A percentile compares a stretch with the other conserved stretches of the same genome.
phyloP scores from a whole-genome alignment of 306 rosid species.

The Pterocarpus santalinus region DNA sequence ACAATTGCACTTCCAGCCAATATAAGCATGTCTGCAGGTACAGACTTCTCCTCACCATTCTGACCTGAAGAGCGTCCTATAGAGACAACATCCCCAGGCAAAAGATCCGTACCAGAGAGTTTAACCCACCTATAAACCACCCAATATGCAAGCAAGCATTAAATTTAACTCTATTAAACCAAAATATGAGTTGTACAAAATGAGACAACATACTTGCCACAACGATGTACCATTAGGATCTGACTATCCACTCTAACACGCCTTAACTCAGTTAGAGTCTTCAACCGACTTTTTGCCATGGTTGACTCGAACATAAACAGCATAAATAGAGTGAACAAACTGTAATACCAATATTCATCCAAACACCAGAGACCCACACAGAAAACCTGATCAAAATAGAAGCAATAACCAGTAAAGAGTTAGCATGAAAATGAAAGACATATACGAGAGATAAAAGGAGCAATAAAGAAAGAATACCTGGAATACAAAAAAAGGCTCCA shows the following conservation, averaged over 20 bases:
- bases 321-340: conserved; percentile 96
- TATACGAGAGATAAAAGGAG: conserved; percentile 27
- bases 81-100: conserved; percentile 99
- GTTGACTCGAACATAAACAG: conserved; percentile 97
- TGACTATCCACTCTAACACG: conserved; percentile 97
- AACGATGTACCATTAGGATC: conserved; percentile 89
- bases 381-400: conserved; percentile 71
- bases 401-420: conserved; percentile 39
- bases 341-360: conserved; percentile 99
- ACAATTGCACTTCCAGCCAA: conserved; percentile 97
- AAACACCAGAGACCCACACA: conserved; percentile 99
- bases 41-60: conserved; percentile 94
- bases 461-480: conserved; percentile 65
- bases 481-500: conserved; percentile 98
- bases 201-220: conserved; percentile 88
- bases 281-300: conserved; percentile 97
- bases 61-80: conserved; percentile 87
- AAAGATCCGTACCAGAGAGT: conserved; percentile 88
- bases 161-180: conserved; percentile 35
- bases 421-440: conserved; percentile 29
- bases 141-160: conserved; percentile 36
- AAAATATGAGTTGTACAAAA: conserved; percentile 23
- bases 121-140: conserved; percentile 82
- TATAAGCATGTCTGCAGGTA: conserved; percentile 98
- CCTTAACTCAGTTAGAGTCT: conserved; percentile 94